Percentiles rank a stretch among this genome's conserved stretches.
These are phyloP conservation scores for Dryadomyces sulphureus DNA, from an alignment of 2,329 filamentous ascomycete species.

Conservation along the genomic window DNA sequence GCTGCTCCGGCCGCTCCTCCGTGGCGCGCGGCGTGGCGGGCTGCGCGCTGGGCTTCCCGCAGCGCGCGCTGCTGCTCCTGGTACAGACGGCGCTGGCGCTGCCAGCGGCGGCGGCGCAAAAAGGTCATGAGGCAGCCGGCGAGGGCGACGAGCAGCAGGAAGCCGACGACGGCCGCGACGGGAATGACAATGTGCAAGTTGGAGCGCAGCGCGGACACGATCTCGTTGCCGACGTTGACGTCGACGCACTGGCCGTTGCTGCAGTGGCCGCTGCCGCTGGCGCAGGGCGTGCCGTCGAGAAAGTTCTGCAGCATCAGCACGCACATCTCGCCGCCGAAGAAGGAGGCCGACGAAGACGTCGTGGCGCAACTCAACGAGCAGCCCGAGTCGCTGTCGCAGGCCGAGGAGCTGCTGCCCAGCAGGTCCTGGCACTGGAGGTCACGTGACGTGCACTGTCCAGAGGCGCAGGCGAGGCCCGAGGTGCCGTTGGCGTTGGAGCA, in stretches of 20 bases:
- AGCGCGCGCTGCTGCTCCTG: not conserved
- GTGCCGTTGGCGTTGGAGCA: constrained; percentile 52
- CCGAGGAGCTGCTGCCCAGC: constrained; percentile 49
- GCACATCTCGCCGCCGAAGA: constrained; percentile 28
- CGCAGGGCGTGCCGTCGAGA: constrained; percentile 77
- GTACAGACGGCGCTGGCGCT: not conserved
- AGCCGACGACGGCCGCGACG: constrained; percentile 55
- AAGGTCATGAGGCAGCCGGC: constrained; percentile 49
- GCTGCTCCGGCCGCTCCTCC: too few species aligned
- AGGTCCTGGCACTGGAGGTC: constrained; percentile 78
- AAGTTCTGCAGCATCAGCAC: constrained; percentile 78
- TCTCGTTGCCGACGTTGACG: constrained; percentile 51
- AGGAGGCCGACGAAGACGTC: not conserved
- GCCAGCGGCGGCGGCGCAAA: constrained; percentile 21
- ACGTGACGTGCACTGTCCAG: constrained; percentile 86
- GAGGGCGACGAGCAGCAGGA: constrained; percentile 54
- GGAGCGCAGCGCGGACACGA: constrained; percentile 58
- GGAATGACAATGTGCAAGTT: constrained; percentile 77
- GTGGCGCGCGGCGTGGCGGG: not conserved
- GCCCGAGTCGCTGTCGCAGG: constrained; percentile 52
- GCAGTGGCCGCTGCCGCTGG: constrained; percentile 62
- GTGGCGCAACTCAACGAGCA: constrained; percentile 65
- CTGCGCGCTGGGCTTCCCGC: not conserved
- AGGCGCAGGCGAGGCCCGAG: constrained; percentile 59
- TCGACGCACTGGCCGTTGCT: constrained; percentile 65